Conservation (phyloP, 768 basidiomycete species). For the Lentinus tigrinus region DNA sequence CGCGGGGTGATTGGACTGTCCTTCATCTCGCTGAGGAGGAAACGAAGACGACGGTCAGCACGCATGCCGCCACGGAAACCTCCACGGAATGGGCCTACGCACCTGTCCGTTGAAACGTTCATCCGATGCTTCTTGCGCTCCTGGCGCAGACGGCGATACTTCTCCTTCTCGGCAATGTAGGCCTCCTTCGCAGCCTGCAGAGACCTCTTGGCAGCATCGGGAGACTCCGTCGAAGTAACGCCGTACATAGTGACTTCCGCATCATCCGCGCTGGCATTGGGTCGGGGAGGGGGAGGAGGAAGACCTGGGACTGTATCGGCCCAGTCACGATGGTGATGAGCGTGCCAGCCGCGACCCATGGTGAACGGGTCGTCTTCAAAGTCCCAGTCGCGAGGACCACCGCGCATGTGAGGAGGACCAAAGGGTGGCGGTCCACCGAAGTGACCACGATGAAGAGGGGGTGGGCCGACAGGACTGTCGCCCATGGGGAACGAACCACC, state of each 20-base stretch:
- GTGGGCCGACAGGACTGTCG: not conserved
- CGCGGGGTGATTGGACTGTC: slow-evolving; percentile 8
- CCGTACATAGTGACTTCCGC: slow-evolving; percentile 21
- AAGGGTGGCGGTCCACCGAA: slow-evolving; percentile 6
- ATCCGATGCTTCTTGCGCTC: slow-evolving; percentile 30
- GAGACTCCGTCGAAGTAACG: slow-evolving; percentile 11
- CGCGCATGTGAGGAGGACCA: not conserved
- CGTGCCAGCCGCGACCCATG: not conserved
- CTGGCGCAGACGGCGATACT: slow-evolving; percentile 60
- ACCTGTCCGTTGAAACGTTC: slow-evolving; percentile 22
- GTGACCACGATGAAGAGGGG: not conserved
- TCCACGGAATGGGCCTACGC: slow-evolving; percentile 5
- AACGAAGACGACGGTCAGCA: not conserved
- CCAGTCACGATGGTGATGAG: slow-evolving; percentile 10
- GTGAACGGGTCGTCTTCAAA: not conserved
- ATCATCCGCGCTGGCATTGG: not conserved
- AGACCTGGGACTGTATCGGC: slow-evolving; percentile 2
- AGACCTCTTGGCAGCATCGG: slow-evolving; percentile 24
- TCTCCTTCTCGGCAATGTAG: slow-evolving; percentile 72
- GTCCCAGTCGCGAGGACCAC: slow-evolving; percentile 1
- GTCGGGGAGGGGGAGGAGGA: slow-evolving; percentile 3
- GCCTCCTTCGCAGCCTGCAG: slow-evolving; percentile 65
- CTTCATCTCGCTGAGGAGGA: slow-evolving; percentile 6
- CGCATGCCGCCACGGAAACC: slow-evolving; percentile 3
- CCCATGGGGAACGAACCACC: no score